Evolutionary conservation across 1,139 yeast genomes (phyloP), one percentile per base, ranked within the genome.

Genomic region (Blastobotrys indianensis): DNA sequence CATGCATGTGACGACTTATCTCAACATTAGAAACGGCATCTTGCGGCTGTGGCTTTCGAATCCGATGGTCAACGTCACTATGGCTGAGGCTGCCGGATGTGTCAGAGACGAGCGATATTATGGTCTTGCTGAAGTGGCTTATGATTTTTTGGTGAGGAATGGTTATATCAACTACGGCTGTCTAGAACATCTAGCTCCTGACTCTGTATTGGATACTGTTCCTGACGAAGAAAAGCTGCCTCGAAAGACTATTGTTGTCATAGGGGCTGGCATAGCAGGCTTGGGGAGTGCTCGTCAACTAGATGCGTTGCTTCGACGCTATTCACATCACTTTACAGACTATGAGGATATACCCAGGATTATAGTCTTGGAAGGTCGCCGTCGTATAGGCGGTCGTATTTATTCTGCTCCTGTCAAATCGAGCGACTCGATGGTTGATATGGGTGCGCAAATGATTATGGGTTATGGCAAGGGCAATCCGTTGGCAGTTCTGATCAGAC

Each of bases 91-190:
- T 1, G 72, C 69, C 0, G 74, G 75, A 2, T 69, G 73, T 49
- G 70, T 66, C 11, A 60, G 67, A 17, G 69, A 68, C 29, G 70
- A 66, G 31, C 60, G 72, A 9, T 68, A 58, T 50, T 69, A 64
- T 45, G 63, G 61, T 5, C 55, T 70, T 28, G 73, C 74, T 0
- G 73, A 67, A 46, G 67, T 68, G 28, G 73, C 73, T 2, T 70
- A 61, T 48, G 73, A 70, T 48, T 69, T 68, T 64, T 60, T 70
- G 7, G 64, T 66, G 12, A 64, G 74, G 3, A 57, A 65, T 46
- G 75, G 75, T 3, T 67, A 68, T 53, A 69, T 70, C 49, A 70
- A 70, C 51, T 70, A 60, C 52, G 75, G 75, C 4, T 70, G 73
- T 48, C 57, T 68, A 32, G 66, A 63, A 33, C 58, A 62, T 38